Evolutionary conservation across 441 rosid genomes (phyloP).

Genomic region (Populus hybrid): DNA sequence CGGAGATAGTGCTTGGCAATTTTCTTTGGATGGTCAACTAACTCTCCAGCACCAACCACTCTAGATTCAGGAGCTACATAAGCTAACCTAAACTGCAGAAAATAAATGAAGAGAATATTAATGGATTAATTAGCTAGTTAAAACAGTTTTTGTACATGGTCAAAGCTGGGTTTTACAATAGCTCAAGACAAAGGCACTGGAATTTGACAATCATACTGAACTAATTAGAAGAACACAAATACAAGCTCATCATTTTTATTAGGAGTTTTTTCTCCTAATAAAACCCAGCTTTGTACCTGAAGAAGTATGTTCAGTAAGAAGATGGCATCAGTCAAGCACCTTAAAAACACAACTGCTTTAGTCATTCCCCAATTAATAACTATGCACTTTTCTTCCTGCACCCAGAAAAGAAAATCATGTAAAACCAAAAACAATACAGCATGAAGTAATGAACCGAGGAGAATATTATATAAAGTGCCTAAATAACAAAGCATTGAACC

Average conservation of each 20-base stretch:
- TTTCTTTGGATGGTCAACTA: slow-evolving; percentile 78
- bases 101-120: not conserved
- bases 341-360: slow-evolving; percentile 40
- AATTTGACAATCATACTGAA: not conserved
- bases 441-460: slow-evolving; percentile 1
- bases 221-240: not conserved
- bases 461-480: too few relatives aligned
- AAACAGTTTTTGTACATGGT: not conserved
- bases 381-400: slow-evolving; percentile 65
- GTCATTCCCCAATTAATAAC: slow-evolving; percentile 48
- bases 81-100: slow-evolving; percentile 74
- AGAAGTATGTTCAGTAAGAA: slow-evolving; percentile 70
- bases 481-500: too few relatives aligned
- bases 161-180: slow-evolving; percentile 5
- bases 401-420: not conserved
- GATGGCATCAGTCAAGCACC: slow-evolving; percentile 64
- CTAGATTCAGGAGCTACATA: slow-evolving; percentile 79
- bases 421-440: not conserved
- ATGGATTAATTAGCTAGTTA: not conserved
- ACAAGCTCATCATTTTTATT: too few relatives aligned
- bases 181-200: not conserved
- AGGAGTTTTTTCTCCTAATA: too few relatives aligned
- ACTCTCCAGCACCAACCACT: slow-evolving; percentile 86
- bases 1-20: slow-evolving; percentile 61
- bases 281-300: slow-evolving; percentile 50